phyloP scores from a whole-genome alignment of 805 yeast species.

The Cyberlindnera saturnus region DNA sequence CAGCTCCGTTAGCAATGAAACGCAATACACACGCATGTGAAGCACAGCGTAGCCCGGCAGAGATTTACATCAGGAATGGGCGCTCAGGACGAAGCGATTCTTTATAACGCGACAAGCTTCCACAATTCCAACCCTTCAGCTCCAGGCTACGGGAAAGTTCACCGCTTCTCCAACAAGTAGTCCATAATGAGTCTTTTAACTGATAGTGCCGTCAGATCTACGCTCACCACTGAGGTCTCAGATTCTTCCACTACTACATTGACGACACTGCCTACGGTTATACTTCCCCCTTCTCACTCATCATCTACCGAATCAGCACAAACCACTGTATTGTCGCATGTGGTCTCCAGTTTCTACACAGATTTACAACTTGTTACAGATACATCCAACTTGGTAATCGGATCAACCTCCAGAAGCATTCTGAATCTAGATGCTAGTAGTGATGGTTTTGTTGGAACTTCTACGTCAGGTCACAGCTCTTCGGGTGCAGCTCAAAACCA shows the following conservation, averaged over 20 bases:
- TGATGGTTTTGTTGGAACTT: neutral
- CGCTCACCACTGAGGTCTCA: conserved; percentile 7
- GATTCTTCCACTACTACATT: conserved; percentile 1
- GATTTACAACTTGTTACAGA: conserved; percentile 17
- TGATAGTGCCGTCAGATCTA: conserved; percentile 3
- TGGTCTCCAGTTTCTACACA: conserved; percentile 17
- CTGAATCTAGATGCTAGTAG: neutral
- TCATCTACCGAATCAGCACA: conserved; percentile 2
- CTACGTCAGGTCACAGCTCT: neutral
- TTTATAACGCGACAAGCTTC: too few relatives aligned
- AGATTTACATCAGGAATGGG: too few relatives aligned
- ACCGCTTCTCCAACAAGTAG: neutral
- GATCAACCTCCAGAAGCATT: neutral
- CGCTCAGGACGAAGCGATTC: too few relatives aligned
- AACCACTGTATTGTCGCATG: conserved; percentile 1
- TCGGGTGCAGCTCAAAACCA: neutral
- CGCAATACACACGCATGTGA: too few relatives aligned
- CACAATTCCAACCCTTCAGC: neutral
- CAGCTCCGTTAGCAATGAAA: too few relatives aligned
- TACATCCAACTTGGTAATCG: conserved; percentile 4
- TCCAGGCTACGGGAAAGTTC: neutral
- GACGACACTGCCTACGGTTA: conserved; percentile 4
- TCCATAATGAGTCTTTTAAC: conserved; percentile 1
- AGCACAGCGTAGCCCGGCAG: too few relatives aligned
- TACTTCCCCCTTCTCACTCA: conserved; percentile 2